Evolutionary conservation across 768 basidiomycete species (phyloP).

Genomic region (Rhodocollybia butyracea): DNA sequence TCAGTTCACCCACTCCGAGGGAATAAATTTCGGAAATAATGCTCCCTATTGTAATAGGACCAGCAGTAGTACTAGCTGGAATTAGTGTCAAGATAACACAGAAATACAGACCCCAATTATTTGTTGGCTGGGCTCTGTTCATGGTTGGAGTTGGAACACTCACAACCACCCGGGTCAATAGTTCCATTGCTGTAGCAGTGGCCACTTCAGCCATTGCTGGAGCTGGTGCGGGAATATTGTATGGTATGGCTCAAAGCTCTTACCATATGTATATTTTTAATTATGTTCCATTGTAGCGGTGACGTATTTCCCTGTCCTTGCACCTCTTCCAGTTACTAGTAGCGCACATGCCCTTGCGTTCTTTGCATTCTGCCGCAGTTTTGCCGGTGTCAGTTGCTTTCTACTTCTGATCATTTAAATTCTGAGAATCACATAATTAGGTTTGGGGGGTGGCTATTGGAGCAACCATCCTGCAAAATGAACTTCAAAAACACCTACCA

Average conservation of each 20-base stretch:
- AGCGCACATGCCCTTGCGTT: slow-evolving; percentile 44
- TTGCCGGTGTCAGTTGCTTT: slow-evolving; percentile 27
- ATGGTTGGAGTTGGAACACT: slow-evolving; percentile 34
- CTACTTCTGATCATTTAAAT: not conserved
- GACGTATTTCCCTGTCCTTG: slow-evolving; percentile 30
- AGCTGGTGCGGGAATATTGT: slow-evolving; percentile 24
- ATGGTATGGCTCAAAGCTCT: too few species aligned
- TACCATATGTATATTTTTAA: too few species aligned
- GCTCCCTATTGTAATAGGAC: too few species aligned
- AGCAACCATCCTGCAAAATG: slow-evolving; percentile 48
- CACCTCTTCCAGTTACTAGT: too few species aligned
- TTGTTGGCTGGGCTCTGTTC: slow-evolving; percentile 25
- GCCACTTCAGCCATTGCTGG: slow-evolving; percentile 22
- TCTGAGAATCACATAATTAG: slow-evolving; percentile 22
- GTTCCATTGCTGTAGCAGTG: slow-evolving; percentile 20
- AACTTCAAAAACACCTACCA: slow-evolving; percentile 40
- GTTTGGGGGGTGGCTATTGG: slow-evolving; percentile 52
- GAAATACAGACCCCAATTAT: slow-evolving; percentile 31
- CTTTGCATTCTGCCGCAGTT: slow-evolving; percentile 34
- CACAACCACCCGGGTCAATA: slow-evolving; percentile 21
- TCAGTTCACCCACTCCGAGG: slow-evolving; percentile 15
- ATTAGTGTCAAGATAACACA: too few species aligned
- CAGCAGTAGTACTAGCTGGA: too few species aligned
- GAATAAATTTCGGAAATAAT: too few species aligned
- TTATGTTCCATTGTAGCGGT: slow-evolving; percentile 44